Conservation (phyloP, 179 eudicot genomes). For the Dionaea muscipula region DNA sequence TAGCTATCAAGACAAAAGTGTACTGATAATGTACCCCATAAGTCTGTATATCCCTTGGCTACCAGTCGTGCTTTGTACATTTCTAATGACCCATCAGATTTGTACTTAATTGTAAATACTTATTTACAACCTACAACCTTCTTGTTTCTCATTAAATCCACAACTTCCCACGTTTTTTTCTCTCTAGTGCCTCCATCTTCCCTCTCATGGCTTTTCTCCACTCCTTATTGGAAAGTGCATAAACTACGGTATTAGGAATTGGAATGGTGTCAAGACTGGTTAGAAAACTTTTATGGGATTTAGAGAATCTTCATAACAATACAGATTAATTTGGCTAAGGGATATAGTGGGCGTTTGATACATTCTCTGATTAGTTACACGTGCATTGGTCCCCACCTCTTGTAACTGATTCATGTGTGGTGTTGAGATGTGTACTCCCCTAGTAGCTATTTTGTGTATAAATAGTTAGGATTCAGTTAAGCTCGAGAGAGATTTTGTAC, state of each 20-base stretch:
- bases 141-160: not conserved
- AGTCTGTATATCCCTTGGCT: slow-evolving; percentile 6
- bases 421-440: no score
- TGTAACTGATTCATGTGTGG: no score
- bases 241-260: not conserved
- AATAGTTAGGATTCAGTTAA: no score
- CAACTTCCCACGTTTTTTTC: slow-evolving; percentile 1
- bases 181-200: not conserved
- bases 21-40: slow-evolving; percentile 4
- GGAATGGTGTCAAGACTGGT: not conserved
- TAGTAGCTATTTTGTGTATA: no score
- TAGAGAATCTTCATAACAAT: not conserved
- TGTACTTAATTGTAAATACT: not conserved
- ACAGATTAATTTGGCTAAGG: not conserved
- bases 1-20: not conserved
- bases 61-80: not conserved
- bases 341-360: not conserved
- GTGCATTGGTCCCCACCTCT: no score
- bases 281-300: slow-evolving; percentile 1
- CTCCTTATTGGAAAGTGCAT: not conserved
- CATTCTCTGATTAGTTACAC: not conserved
- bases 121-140: not conserved
- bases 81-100: slow-evolving; percentile 1
- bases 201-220: not conserved
- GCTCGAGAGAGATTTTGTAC: no score